A percentile compares a stretch with the other conserved stretches of the same genome.
Conservation (phyloP, 306 rosid genomes). For the Acacia acuminata region DNA sequence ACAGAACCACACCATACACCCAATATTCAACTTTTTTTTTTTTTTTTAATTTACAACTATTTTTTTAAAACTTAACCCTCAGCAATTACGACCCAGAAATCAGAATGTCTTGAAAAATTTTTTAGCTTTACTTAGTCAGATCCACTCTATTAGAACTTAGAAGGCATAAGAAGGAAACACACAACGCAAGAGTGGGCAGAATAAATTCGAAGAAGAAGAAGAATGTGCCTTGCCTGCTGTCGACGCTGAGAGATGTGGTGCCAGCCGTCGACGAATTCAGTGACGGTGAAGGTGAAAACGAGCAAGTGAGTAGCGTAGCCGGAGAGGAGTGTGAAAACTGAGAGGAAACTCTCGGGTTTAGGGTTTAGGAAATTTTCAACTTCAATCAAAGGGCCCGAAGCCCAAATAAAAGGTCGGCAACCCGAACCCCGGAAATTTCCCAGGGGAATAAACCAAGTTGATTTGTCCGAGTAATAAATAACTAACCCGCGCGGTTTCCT, state of each 20-base stretch:
- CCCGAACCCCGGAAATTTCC: neutral
- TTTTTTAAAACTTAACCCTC: neutral
- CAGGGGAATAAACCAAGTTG: no score
- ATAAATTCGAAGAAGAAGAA: no score
- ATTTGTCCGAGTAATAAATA: no score
- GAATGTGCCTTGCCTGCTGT: neutral
- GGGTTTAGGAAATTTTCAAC: neutral
- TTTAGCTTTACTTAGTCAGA: neutral
- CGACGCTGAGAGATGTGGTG: no score
- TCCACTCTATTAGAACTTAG: neutral
- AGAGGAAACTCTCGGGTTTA: neutral
- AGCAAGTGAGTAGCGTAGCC: no score
- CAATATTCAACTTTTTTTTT: no score
- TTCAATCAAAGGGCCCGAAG: neutral
- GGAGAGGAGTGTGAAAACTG: neutral
- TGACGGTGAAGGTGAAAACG: no score
- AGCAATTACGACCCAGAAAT: no score
- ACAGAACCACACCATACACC: no score
- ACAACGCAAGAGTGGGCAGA: neutral
- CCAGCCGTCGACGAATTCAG: neutral
- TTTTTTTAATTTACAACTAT: no score
- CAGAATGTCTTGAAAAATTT: neutral
- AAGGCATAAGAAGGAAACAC: neutral
- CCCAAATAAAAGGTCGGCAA: neutral
- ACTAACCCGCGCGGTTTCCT: no score